Evolutionary conservation across 306 rosid genomes (phyloP), one percentile per base, ranked within the genome.

Genomic region (Abrus pulchellus): DNA sequence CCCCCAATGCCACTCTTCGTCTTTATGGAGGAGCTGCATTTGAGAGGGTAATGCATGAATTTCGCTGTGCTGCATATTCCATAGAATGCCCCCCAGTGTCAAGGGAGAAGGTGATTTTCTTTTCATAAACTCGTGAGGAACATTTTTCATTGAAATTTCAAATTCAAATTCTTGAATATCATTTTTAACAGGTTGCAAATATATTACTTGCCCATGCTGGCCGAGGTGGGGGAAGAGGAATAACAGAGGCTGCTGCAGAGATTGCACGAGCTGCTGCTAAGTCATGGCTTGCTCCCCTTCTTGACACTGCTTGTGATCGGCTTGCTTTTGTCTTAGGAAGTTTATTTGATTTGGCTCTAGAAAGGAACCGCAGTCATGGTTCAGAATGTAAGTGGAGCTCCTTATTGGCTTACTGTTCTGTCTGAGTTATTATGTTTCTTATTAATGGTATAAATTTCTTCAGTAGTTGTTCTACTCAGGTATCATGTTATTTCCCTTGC

Each of bases 11-110:
- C 11, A 89, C 91, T 55, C 97, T 95, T 85, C 90, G 94, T 64
- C 97, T 93, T 70, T 90, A 95, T 83, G 98, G 99, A 45, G 99
- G 99, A 69, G 99, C 99, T 76, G 98, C 99, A 72, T 93, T 95
- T 90, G 99, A 95, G 87, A 88, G 98, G 84, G 98, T 91, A 53
- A 91, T 93, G 93, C 97, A 93, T 80, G 99, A 93, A 83, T 93
- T 95, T 77, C 95, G 92, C 11, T 93, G 94, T 82, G 98, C 98
- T 70, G 96, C 97, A 53, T 95, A 95, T 81, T 95, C 99, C 80
- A 91, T 95, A 74, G 89, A 95, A 82, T 95, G 98, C 80, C 99
- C 98, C 45, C 63, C 92, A 2, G 96, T 95, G 80, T 95, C 99
- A 36, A 89, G 99, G 86, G 99, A 93, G 89, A 95, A 95, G 97